A percentile compares a stretch with the other conserved stretches of the same genome.
Conservation (phyloP, 2,329 filamentous ascomycete genomes). For the Pseudopyrenochaeta lycopersici region DNA sequence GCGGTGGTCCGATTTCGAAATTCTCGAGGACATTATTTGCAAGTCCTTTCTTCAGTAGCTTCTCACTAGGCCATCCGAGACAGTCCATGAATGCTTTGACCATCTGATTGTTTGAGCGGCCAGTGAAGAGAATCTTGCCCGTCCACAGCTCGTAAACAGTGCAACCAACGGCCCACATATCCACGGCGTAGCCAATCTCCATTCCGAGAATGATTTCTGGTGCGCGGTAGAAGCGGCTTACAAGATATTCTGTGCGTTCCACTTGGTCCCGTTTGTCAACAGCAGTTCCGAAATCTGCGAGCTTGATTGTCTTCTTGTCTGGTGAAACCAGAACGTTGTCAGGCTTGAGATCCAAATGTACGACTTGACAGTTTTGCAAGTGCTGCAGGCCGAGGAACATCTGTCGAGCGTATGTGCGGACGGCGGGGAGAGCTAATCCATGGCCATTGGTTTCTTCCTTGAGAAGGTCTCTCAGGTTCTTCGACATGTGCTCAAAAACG, state of each 20-base stretch:
- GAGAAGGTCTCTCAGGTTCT: slow-evolving; percentile 88
- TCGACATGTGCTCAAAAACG: slow-evolving; percentile 89
- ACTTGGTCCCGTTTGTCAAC: slow-evolving; percentile 84
- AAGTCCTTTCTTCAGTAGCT: slow-evolving; percentile 80
- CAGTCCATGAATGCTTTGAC: slow-evolving; percentile 95
- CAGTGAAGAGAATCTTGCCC: slow-evolving; percentile 95
- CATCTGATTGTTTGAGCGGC: slow-evolving; percentile 98
- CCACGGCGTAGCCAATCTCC: slow-evolving; percentile 91
- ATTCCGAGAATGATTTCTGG: slow-evolving; percentile 98
- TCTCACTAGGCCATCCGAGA: slow-evolving; percentile 88
- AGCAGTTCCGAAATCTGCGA: slow-evolving; percentile 96
- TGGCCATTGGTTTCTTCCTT: slow-evolving; percentile 86
- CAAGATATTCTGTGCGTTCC: slow-evolving; percentile 92
- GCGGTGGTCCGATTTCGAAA: slow-evolving; percentile 65
- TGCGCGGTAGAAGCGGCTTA: slow-evolving; percentile 96
- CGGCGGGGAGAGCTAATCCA: slow-evolving; percentile 88
- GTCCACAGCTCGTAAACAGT: slow-evolving; percentile 97
- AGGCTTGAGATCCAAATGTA: slow-evolving; percentile 96
- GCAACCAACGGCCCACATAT: slow-evolving; percentile 98
- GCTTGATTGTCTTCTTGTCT: slow-evolving; percentile 77
- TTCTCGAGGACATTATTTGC: slow-evolving; percentile 76
- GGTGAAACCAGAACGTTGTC: slow-evolving; percentile 85
- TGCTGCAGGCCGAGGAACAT: slow-evolving; percentile 90
- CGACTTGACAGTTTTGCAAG: slow-evolving; percentile 89
- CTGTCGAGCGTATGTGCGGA: slow-evolving; percentile 89